phyloP scores from a whole-genome alignment of 768 basidiomycete genomes.

The Boletus reticuloceps region DNA sequence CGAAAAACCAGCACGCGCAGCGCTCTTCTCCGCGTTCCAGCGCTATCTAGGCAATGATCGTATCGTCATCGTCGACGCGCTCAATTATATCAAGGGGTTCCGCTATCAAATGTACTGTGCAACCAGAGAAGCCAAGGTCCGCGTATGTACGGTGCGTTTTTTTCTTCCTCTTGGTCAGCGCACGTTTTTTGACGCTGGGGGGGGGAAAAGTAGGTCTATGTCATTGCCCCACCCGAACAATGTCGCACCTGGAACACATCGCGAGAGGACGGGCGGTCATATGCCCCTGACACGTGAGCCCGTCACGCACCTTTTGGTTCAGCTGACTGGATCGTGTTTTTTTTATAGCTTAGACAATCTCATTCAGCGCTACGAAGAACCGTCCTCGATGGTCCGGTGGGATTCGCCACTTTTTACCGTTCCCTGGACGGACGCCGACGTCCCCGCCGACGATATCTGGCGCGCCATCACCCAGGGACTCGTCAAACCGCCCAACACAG shows the following conservation, averaged over 20 bases:
- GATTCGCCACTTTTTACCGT: slow-evolving; percentile 93
- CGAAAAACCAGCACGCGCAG: slow-evolving; percentile 87
- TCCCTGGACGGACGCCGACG: slow-evolving; percentile 64
- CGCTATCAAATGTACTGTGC: slow-evolving; percentile 98
- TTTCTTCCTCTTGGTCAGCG: no score
- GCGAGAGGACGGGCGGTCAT: slow-evolving; percentile 48
- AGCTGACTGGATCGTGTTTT: no score
- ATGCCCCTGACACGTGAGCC: slow-evolving; percentile 68
- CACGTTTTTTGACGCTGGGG: not conserved
- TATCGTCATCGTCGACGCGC: slow-evolving; percentile 84
- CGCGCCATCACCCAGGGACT: slow-evolving; percentile 72
- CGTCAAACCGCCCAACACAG: slow-evolving; percentile 86
- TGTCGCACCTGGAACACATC: slow-evolving; percentile 75
- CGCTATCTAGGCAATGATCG: slow-evolving; percentile 68
- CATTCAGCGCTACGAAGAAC: slow-evolving; percentile 88
- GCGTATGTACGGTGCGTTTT: slow-evolving; percentile 78
- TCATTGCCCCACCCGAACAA: slow-evolving; percentile 69
- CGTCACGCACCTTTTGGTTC: no score
- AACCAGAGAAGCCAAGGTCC: slow-evolving; percentile 80
- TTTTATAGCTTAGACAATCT: slow-evolving; percentile 37
- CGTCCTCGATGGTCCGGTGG: slow-evolving; percentile 98
- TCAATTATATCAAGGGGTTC: slow-evolving; percentile 98
- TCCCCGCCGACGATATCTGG: slow-evolving; percentile 75
- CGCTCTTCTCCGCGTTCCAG: slow-evolving; percentile 80
- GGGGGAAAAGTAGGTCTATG: slow-evolving; percentile 55